A percentile compares a stretch with the other conserved stretches of the same genome.
These are phyloP conservation scores for Combretum micranthum DNA, from an alignment of 345 rosid species.

Conservation along the genomic window DNA sequence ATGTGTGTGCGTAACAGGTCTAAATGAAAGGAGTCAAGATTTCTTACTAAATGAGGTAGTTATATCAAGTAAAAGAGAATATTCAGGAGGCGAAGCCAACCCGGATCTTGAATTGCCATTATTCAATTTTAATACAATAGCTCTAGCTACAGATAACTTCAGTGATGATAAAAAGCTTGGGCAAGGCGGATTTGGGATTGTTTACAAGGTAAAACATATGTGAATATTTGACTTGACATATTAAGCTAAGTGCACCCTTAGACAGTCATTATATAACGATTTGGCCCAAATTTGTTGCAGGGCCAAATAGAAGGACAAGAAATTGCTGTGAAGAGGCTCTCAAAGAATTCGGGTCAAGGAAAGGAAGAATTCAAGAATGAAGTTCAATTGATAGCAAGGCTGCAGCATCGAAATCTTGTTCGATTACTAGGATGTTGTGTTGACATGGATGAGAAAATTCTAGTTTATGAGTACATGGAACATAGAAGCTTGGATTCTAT, in stretches of 20 bases:
- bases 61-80: conserved; percentile 50
- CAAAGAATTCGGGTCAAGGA: conserved; percentile 68
- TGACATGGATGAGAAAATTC: conserved; percentile 63
- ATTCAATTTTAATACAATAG: no score
- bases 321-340: conserved; percentile 78
- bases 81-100: conserved; percentile 14
- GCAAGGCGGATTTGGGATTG: conserved; percentile 58
- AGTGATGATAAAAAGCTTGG: no score
- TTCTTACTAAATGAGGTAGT: conserved; percentile 50
- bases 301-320: conserved; percentile 52
- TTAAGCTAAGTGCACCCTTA: background rate
- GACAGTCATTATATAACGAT: background rate
- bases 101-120: no score
- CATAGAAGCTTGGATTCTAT: conserved; percentile 61
- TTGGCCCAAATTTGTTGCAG: conserved; percentile 20
- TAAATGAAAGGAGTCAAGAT: conserved; percentile 58
- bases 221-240: background rate
- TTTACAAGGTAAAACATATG: background rate
- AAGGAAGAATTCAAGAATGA: conserved; percentile 77
- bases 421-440: conserved; percentile 64
- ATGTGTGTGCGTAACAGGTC: conserved; percentile 16
- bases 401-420: conserved; percentile 80
- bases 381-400: conserved; percentile 67
- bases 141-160: no score
- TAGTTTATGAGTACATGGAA: conserved; percentile 84